A percentile compares a stretch with the other conserved stretches of the same genome.
These are phyloP conservation scores for Hanseniaspora taiwanica DNA, from an alignment of 805 yeast genomes.

Conservation along the genomic window DNA sequence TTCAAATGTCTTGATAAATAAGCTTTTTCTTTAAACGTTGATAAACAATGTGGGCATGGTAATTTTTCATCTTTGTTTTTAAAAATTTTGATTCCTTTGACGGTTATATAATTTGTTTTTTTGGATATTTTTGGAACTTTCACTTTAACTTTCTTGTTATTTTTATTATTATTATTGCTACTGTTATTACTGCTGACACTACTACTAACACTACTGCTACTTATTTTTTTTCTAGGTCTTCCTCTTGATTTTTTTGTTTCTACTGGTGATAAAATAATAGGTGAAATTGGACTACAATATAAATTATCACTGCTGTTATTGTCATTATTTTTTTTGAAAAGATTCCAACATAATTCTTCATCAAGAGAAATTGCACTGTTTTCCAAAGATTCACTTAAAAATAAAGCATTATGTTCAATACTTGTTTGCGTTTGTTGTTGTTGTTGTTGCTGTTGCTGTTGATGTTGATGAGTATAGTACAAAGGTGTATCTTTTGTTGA, in stretches of 20 bases:
- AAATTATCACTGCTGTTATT: background rate
- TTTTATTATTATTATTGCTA: background rate
- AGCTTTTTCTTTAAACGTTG: constrained; percentile 63
- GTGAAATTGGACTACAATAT: background rate
- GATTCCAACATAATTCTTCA: constrained; percentile 2
- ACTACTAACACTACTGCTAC: background rate
- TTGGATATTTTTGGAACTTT: background rate
- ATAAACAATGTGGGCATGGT: constrained; percentile 32
- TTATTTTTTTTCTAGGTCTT: background rate
- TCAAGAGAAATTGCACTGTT: constrained; percentile 1
- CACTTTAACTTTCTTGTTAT: background rate
- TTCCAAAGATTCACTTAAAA: too few species aligned
- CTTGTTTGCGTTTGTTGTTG: too few species aligned
- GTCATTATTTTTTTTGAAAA: background rate
- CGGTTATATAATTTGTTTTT: background rate
- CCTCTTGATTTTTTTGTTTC: background rate
- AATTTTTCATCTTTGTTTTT: background rate
- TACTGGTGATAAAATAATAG: background rate
- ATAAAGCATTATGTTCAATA: too few species aligned
- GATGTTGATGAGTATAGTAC: too few species aligned
- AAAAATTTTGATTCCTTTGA: background rate
- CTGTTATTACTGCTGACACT: background rate
- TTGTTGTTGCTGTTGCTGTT: background rate
- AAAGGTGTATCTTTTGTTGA: background rate
- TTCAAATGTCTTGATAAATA: constrained; percentile 61